Evolutionary conservation across 2,329 filamentous ascomycete species (phyloP).

Genomic region (Bimuria novae-zelandiae): DNA sequence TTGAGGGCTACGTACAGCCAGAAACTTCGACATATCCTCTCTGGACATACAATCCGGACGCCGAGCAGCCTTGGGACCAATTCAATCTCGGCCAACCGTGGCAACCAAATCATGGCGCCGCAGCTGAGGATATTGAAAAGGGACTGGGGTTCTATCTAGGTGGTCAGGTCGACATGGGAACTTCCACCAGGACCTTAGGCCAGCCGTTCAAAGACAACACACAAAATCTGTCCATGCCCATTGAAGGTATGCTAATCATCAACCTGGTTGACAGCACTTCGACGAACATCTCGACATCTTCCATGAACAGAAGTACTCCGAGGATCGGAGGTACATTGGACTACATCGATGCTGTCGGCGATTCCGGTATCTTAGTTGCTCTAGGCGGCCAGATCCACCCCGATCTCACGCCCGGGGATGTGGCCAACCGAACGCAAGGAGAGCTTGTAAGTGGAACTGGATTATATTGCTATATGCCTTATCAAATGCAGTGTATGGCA

Average conservation of each 20-base stretch:
- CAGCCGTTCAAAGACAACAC: conserved; percentile 15
- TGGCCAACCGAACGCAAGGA: conserved; percentile 21
- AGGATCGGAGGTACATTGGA: conserved; percentile 46
- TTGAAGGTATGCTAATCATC: conserved; percentile 48
- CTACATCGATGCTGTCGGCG: conserved; percentile 45
- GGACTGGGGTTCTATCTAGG: conserved; percentile 48
- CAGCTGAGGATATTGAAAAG: conserved; percentile 44
- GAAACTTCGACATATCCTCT: conserved; percentile 23
- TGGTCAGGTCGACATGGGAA: conserved; percentile 47
- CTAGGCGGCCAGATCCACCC: conserved; percentile 43
- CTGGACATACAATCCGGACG: conserved; percentile 22
- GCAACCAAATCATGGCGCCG: conserved; percentile 45
- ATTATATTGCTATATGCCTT: neutral
- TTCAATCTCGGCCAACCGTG: conserved; percentile 21
- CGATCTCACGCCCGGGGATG: conserved; percentile 2
- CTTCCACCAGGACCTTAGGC: conserved; percentile 21
- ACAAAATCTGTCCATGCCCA: conserved; percentile 25
- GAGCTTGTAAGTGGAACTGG: conserved; percentile 29
- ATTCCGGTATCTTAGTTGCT: conserved; percentile 45
- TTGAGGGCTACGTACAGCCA: conserved; percentile 16
- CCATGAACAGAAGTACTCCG: conserved; percentile 33
- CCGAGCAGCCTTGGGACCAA: conserved; percentile 21
- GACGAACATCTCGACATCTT: conserved; percentile 46
- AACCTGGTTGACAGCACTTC: conserved; percentile 42
- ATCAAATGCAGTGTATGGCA: no score